Conservation (phyloP, 768 basidiomycete species). For the Lyophyllum decastes region DNA sequence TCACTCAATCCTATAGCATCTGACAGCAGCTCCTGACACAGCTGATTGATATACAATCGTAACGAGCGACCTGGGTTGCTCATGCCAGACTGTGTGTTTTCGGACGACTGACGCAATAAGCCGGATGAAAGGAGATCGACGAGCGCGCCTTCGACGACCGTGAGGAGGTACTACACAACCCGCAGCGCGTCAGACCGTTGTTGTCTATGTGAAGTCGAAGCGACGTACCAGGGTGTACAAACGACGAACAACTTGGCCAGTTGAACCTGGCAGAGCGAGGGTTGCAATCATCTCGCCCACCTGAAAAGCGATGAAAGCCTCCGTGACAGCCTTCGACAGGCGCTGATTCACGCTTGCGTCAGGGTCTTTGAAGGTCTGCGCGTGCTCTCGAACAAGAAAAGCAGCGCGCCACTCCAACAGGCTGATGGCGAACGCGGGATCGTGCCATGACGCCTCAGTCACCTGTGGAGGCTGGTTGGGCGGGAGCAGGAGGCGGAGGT, state of each 20-base stretch:
- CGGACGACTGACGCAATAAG: conserved; percentile 31
- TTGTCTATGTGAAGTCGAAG: background rate
- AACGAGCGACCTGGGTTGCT: conserved; percentile 49
- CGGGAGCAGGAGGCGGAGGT: conserved; percentile 53
- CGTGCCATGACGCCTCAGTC: conserved; percentile 33
- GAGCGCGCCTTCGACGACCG: conserved; percentile 53
- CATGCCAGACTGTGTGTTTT: conserved; percentile 14
- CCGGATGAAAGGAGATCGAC: conserved; percentile 61
- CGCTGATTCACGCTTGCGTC: conserved; percentile 62
- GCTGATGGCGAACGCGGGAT: conserved; percentile 38
- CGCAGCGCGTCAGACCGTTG: background rate
- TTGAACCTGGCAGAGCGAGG: conserved; percentile 21
- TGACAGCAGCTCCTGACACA: conserved; percentile 57
- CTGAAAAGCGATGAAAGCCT: conserved; percentile 65
- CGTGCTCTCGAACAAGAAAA: conserved; percentile 49
- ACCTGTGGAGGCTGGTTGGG: conserved; percentile 21
- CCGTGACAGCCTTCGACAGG: conserved; percentile 63
- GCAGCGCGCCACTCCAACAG: conserved; percentile 72
- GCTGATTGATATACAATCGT: conserved; percentile 47
- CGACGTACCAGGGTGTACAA: conserved; percentile 47
- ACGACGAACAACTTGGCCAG: conserved; percentile 31
- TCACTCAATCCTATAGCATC: conserved; percentile 71
- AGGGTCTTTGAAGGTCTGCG: conserved; percentile 31
- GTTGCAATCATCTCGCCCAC: conserved; percentile 49
- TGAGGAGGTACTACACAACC: conserved; percentile 55